A percentile compares a stretch with the other conserved stretches of the same genome.
These are phyloP conservation scores for Vitis rotundifolia DNA, from an alignment of 164 flowering plant species.

Conservation along the genomic window DNA sequence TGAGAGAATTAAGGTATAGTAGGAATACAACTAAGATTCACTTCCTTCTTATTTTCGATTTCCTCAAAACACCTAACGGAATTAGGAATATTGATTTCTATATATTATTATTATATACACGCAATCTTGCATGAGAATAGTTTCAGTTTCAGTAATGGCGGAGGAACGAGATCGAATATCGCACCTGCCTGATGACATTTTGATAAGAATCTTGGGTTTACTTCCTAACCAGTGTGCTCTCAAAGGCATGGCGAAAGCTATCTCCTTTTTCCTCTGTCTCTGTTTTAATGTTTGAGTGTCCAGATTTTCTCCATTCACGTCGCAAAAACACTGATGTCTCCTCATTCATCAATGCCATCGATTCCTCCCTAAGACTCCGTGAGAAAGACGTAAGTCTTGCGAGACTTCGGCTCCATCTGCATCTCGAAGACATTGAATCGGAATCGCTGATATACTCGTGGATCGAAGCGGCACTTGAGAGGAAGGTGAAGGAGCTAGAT, in stretches of 20 bases:
- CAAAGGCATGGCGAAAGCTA: constrained; percentile 30
- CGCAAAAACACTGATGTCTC: too few relatives aligned
- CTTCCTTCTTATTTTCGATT: too few relatives aligned
- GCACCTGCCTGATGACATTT: too few relatives aligned
- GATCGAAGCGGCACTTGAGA: constrained; percentile 16
- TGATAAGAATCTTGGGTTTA: too few relatives aligned
- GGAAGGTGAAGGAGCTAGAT: constrained; percentile 26
- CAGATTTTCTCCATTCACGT: neutral
- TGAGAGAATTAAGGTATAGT: too few relatives aligned
- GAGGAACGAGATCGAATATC: too few relatives aligned
- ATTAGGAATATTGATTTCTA: too few relatives aligned
- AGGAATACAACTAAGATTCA: too few relatives aligned
- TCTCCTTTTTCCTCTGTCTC: constrained; percentile 16
- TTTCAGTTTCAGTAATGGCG: too few relatives aligned
- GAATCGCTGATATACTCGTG: constrained; percentile 10
- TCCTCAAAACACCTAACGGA: too few relatives aligned
- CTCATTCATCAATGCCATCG: constrained; percentile 3
- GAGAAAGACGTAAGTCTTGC: constrained; percentile 11
- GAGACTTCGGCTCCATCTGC: constrained; percentile 19
- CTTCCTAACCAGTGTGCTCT: constrained; percentile 20
- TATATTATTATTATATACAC: too few relatives aligned
- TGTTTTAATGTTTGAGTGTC: constrained; percentile 22
- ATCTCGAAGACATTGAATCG: neutral
- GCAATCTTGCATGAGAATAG: too few relatives aligned
- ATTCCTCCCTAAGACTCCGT: constrained; percentile 6